Conservation (phyloP, 2,329 filamentous ascomycete species). For the Sarocladium strictum region DNA sequence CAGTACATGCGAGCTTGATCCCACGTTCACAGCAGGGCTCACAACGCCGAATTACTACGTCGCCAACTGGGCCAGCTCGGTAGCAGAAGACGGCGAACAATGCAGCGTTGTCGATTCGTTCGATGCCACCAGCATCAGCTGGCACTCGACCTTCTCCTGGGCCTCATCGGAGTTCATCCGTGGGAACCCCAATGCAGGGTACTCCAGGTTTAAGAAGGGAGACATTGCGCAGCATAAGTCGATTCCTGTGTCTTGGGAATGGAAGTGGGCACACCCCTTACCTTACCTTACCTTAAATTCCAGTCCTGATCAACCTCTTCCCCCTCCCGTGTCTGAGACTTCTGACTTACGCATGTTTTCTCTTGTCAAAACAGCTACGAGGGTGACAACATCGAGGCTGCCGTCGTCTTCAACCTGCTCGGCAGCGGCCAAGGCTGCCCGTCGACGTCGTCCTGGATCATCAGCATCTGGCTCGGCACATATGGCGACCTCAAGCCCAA, state of each 20-base stretch:
- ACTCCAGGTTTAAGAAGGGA: neutral
- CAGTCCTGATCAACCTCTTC: no score
- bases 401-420: neutral
- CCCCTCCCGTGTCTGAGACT: no score
- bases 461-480: constrained; percentile 1
- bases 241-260: constrained; percentile 5
- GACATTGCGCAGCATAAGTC: neutral
- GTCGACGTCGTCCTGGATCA: neutral
- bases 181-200: neutral
- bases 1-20: neutral
- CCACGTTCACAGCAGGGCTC: neutral
- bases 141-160: constrained; percentile 5
- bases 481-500: neutral
- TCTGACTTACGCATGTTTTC: no score
- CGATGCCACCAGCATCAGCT: neutral
- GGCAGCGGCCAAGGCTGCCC: neutral
- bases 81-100: neutral
- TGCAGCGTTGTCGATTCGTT: constrained; percentile 6
- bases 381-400: neutral
- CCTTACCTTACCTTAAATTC: no score
- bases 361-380: neutral
- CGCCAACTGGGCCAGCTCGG: neutral
- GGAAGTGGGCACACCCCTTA: neutral
- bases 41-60: constrained; percentile 1
- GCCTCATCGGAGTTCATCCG: neutral